Evolutionary conservation across 768 basidiomycete genomes (phyloP).

Genomic region (Russula brevipes): DNA sequence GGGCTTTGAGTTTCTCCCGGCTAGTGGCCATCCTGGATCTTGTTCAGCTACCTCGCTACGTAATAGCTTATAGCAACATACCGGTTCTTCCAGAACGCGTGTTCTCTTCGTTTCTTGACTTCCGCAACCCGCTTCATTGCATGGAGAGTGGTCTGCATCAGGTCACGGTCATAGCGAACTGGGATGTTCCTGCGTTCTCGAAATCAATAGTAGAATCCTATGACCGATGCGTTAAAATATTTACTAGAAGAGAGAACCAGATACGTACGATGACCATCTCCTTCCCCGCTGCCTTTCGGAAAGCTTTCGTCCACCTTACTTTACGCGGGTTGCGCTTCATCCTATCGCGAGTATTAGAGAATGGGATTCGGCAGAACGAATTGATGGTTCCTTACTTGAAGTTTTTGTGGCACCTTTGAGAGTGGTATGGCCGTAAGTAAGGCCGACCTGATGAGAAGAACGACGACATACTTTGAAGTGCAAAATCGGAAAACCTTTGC

Average conservation of each 20-base stretch:
- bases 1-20: constrained; percentile 69
- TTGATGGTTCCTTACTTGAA: constrained; percentile 69
- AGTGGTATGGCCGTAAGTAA: constrained; percentile 15
- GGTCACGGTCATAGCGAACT: constrained; percentile 92
- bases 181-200: constrained; percentile 96
- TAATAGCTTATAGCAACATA: constrained; percentile 24
- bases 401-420: constrained; percentile 89
- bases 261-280: constrained; percentile 94
- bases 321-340: constrained; percentile 99
- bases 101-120: constrained; percentile 85
- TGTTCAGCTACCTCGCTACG: background rate
- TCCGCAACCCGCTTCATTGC: constrained; percentile 95
- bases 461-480: constrained; percentile 76
- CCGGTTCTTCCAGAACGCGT: constrained; percentile 95
- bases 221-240: background rate
- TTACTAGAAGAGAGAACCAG: constrained; percentile 2
- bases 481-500: constrained; percentile 98
- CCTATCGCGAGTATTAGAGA: constrained; percentile 37
- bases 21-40: constrained; percentile 72
- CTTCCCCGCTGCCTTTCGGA: constrained; percentile 96
- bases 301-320: constrained; percentile 99
- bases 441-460: background rate
- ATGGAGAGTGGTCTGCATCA: constrained; percentile 87
- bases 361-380: background rate
- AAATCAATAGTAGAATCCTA: constrained; percentile 99